phyloP scores from a whole-genome alignment of 1,284 basidiomycete genomes.

The Abortiporus biennis region DNA sequence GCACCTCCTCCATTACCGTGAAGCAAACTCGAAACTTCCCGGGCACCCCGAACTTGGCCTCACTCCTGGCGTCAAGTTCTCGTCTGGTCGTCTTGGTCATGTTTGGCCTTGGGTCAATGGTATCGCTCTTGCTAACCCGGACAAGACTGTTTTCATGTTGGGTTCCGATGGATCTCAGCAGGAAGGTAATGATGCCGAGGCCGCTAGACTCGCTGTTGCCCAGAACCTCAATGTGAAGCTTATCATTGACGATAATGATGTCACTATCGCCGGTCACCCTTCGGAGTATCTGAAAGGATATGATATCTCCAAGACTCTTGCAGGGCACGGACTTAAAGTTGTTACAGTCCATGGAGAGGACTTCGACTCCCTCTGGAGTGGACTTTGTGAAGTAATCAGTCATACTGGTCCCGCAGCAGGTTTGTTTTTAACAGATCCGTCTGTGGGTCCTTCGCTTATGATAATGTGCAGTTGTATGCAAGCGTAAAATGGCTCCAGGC shows the following conservation, averaged over 20 bases:
- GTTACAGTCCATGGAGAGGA: slow-evolving; percentile 71
- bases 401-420: slow-evolving; percentile 73
- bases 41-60: slow-evolving; percentile 83
- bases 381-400: slow-evolving; percentile 46
- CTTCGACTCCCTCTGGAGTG: slow-evolving; percentile 70
- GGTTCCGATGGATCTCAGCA: slow-evolving; percentile 87
- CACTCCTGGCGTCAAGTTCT: slow-evolving; percentile 84
- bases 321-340: slow-evolving; percentile 77
- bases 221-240: slow-evolving; percentile 78
- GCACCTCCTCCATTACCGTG: slow-evolving; percentile 78
- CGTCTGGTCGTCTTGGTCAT: slow-evolving; percentile 79
- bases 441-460: slow-evolving; percentile 5
- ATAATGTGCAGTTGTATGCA: slow-evolving; percentile 48
- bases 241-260: slow-evolving; percentile 83
- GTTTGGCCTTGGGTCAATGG: slow-evolving; percentile 83
- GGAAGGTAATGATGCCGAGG: slow-evolving; percentile 85
- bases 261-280: slow-evolving; percentile 83
- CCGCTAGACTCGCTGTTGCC: slow-evolving; percentile 78
- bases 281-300: slow-evolving; percentile 80
- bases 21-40: slow-evolving; percentile 77
- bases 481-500: slow-evolving; percentile 78
- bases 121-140: slow-evolving; percentile 70
- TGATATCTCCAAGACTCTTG: slow-evolving; percentile 61
- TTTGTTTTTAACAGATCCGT: slow-evolving; percentile 23
- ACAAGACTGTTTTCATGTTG: slow-evolving; percentile 73